Evolutionary conservation across 2,329 filamentous ascomycete genomes (phyloP).

Genomic region (Rhynchosporium agropyri): DNA sequence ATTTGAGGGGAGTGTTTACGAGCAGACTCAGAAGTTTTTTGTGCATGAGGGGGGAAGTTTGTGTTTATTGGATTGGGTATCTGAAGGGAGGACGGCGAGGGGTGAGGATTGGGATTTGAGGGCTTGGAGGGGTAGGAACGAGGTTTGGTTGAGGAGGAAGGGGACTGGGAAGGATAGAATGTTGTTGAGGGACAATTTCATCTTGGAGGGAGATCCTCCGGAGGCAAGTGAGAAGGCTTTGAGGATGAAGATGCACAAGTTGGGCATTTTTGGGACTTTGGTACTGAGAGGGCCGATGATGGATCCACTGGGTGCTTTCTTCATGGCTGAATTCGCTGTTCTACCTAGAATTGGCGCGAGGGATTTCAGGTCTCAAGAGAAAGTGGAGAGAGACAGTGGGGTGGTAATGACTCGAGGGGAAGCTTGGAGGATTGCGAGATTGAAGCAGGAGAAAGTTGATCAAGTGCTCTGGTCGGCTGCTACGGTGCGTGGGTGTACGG

Average conservation of each 20-base stretch:
- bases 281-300: conserved; percentile 77
- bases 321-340: conserved; percentile 75
- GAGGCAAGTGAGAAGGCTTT: conserved; percentile 46
- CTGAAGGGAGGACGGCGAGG: conserved; percentile 78
- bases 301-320: conserved; percentile 67
- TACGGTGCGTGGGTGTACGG: conserved; percentile 76
- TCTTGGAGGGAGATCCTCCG: conserved; percentile 63
- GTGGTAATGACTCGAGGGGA: conserved; percentile 48
- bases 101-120: conserved; percentile 88
- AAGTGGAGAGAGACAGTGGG: conserved; percentile 48
- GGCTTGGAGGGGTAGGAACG: conserved; percentile 81
- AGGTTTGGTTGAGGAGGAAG: conserved; percentile 66
- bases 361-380: conserved; percentile 67
- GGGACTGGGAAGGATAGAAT: conserved; percentile 56
- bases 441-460: conserved; percentile 59
- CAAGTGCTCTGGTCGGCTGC: conserved; percentile 82
- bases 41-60: conserved; percentile 61
- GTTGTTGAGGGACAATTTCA: conserved; percentile 81
- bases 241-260: conserved; percentile 68
- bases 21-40: conserved; percentile 80
- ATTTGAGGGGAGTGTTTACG: conserved; percentile 80
- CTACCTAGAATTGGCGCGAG: conserved; percentile 81
- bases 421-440: conserved; percentile 57
- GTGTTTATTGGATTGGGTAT: conserved; percentile 93
- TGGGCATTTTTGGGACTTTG: conserved; percentile 81